A percentile compares a stretch with the other conserved stretches of the same genome.
phyloP scores from a whole-genome alignment of 805 yeast genomes.

The Spencermartinsiella europaea region DNA sequence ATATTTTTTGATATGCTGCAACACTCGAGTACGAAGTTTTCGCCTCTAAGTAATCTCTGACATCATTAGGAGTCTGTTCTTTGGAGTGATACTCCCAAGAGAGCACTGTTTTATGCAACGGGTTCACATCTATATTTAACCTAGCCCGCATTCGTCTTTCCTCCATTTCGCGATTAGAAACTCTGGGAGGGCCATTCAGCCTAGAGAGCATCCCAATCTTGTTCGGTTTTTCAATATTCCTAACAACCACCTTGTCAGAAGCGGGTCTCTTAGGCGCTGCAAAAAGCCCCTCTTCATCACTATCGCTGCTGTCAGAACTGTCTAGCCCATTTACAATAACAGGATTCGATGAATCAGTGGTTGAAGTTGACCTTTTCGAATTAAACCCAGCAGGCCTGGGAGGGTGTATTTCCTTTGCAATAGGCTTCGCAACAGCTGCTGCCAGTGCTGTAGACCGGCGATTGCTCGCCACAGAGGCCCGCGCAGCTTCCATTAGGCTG shows the following conservation, averaged over 20 bases:
- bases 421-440: conserved; percentile 2
- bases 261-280: conserved; percentile 29
- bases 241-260: conserved; percentile 20
- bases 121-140: conserved; percentile 69
- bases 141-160: conserved; percentile 57
- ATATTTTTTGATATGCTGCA: conserved; percentile 59
- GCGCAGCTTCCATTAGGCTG: conserved; percentile 17
- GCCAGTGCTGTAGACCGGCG: conserved; percentile 5
- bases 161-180: conserved; percentile 16
- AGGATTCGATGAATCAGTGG: conserved; percentile 23
- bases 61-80: conserved; percentile 48
- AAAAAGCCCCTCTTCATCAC: conserved; percentile 37
- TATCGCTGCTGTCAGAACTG: conserved; percentile 37
- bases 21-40: conserved; percentile 52
- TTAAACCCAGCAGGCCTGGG: conserved; percentile 49
- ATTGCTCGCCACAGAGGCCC: conserved; percentile 19
- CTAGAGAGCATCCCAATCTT: not conserved
- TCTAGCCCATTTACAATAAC: conserved; percentile 21
- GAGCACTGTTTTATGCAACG: conserved; percentile 63
- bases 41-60: conserved; percentile 41
- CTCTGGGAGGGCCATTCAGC: not conserved
- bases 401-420: conserved; percentile 36
- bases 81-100: conserved; percentile 67
- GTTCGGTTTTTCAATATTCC: conserved; percentile 12
- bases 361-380: conserved; percentile 19